phyloP scores from a whole-genome alignment of 2,329 filamentous ascomycete genomes.

The Phialophora tarda region DNA sequence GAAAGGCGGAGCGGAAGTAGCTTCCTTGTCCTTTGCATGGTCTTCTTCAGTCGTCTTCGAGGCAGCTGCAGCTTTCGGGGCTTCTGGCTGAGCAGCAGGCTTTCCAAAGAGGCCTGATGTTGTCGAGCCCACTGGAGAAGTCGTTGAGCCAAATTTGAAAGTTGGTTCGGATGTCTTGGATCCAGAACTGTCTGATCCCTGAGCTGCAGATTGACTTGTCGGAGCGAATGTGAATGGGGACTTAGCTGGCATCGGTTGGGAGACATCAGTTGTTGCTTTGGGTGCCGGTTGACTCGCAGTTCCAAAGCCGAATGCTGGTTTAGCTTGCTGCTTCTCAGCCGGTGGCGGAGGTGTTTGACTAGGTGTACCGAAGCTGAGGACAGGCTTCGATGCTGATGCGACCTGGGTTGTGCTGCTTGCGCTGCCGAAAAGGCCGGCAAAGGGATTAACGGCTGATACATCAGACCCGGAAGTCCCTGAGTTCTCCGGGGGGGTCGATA shows the following conservation, averaged over 20 bases:
- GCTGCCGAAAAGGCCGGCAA: slow-evolving; percentile 29
- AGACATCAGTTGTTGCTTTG: not conserved
- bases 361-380: slow-evolving; percentile 16
- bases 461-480: slow-evolving; percentile 14
- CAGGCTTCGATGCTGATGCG: slow-evolving; percentile 9
- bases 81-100: slow-evolving; percentile 6
- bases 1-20: slow-evolving; percentile 15
- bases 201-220: slow-evolving; percentile 5
- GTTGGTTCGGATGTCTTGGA: not conserved
- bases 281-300: slow-evolving; percentile 4
- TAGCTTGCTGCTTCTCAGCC: slow-evolving; percentile 10
- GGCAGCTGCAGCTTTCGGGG: slow-evolving; percentile 1
- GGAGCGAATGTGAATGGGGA: slow-evolving; percentile 26
- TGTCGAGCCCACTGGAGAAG: not conserved
- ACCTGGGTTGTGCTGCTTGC: not conserved
- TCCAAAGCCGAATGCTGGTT: slow-evolving; percentile 23
- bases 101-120: slow-evolving; percentile 7
- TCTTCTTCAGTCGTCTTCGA: not conserved
- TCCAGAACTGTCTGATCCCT: not conserved
- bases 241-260: slow-evolving; percentile 12
- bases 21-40: not conserved
- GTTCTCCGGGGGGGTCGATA: slow-evolving; percentile 23
- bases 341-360: slow-evolving; percentile 12
- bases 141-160: slow-evolving; percentile 12
- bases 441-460: slow-evolving; percentile 26